Conservation (phyloP, 768 basidiomycete species). For the Neoboletus brunneissimus region DNA sequence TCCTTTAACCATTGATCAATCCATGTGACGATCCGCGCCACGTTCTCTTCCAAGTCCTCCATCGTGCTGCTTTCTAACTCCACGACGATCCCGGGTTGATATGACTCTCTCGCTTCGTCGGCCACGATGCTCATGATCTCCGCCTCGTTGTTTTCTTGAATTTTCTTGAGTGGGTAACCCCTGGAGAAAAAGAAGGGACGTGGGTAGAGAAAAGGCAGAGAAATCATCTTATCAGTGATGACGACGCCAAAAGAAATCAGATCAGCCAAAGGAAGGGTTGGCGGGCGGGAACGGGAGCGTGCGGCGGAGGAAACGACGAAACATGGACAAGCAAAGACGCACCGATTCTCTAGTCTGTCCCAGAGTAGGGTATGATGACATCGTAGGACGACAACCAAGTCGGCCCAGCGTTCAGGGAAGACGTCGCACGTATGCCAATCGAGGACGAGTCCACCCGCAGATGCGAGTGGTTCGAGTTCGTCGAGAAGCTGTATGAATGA, state of each 20-base stretch:
- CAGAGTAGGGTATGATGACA: constrained; percentile 88
- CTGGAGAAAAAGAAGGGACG: constrained; percentile 38
- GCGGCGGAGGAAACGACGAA: background rate
- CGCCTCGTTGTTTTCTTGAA: constrained; percentile 97
- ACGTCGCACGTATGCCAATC: constrained; percentile 95
- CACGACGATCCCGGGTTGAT: constrained; percentile 82
- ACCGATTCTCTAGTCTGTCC: constrained; percentile 91
- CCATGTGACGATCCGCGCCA: constrained; percentile 88
- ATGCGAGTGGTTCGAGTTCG: constrained; percentile 72
- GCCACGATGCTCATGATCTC: constrained; percentile 95
- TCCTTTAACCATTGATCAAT: constrained; percentile 63
- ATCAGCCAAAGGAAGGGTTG: background rate
- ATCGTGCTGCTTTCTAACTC: constrained; percentile 74
- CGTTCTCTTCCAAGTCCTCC: constrained; percentile 83
- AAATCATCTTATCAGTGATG: background rate
- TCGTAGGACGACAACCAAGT: constrained; percentile 88
- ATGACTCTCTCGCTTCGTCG: constrained; percentile 85
- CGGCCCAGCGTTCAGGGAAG: constrained; percentile 96
- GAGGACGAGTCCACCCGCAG: constrained; percentile 75
- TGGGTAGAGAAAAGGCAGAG: background rate
- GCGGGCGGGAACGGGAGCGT: background rate
- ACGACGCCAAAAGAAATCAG: background rate
- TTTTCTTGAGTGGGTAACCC: constrained; percentile 85
- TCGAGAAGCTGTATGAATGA: constrained; percentile 64
- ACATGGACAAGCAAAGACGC: background rate